A percentile compares a stretch with the other conserved stretches of the same genome.
Conservation (phyloP, 805 yeast genomes). For the Candida boleticola region DNA sequence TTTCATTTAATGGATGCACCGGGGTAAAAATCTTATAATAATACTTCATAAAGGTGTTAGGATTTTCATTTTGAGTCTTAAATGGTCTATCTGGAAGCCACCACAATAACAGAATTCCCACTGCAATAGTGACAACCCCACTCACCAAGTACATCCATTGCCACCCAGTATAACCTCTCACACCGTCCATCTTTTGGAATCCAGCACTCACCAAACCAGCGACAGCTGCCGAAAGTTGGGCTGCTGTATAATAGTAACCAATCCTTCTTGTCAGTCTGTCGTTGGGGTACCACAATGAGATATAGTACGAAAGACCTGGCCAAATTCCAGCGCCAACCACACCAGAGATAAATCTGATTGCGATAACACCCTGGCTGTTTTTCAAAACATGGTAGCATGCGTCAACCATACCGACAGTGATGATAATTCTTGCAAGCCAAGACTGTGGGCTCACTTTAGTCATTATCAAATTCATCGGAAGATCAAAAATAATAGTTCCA, state of each 20-base stretch:
- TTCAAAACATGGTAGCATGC: constrained; percentile 65
- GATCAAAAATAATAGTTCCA: constrained; percentile 79
- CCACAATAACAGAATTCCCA: constrained; percentile 69
- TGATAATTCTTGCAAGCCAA: constrained; percentile 78
- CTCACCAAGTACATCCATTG: constrained; percentile 82
- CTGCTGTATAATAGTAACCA: constrained; percentile 89
- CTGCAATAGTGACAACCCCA: constrained; percentile 64
- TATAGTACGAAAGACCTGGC: constrained; percentile 87
- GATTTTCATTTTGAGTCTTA: constrained; percentile 14
- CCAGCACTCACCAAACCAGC: constrained; percentile 88
- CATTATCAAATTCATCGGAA: constrained; percentile 85
- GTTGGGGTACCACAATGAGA: constrained; percentile 82
- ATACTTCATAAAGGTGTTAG: constrained; percentile 14
- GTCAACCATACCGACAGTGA: constrained; percentile 75
- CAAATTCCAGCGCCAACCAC: constrained; percentile 82
- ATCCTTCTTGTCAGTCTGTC: constrained; percentile 73
- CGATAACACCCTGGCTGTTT: constrained; percentile 61
- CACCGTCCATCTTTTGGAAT: constrained; percentile 78
- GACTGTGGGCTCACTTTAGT: constrained; percentile 80
- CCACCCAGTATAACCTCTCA: constrained; percentile 75
- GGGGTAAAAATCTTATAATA: constrained; percentile 29
- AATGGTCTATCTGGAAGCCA: constrained; percentile 85
- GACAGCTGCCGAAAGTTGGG: constrained; percentile 84
- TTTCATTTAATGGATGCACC: constrained; percentile 48
- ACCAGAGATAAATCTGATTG: constrained; percentile 70